phyloP scores from a whole-genome alignment of 176 grass and related monocot genomes.

The Avena eriantha region DNA sequence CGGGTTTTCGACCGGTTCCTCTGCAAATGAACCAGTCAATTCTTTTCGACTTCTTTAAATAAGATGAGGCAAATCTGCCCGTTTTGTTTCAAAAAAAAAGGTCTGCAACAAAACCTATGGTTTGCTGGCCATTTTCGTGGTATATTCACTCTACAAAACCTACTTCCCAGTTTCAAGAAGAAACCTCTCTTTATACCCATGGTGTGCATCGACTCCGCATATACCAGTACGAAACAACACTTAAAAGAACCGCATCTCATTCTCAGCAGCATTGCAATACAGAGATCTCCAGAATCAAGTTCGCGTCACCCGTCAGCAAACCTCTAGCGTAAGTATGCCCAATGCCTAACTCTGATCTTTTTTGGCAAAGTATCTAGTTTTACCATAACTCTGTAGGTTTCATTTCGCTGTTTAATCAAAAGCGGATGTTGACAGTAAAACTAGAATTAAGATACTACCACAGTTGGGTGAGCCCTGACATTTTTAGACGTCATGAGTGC shows the following conservation, averaged over 20 bases:
- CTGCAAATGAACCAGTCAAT: too few relatives aligned
- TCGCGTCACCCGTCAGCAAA: background rate
- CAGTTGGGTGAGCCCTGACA: background rate
- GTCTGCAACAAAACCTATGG: too few relatives aligned
- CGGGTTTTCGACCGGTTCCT: too few relatives aligned
- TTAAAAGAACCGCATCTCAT: background rate
- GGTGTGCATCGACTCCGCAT: too few relatives aligned
- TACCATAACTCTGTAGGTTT: background rate
- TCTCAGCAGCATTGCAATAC: background rate
- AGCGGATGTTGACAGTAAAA: background rate
- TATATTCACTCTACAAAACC: too few relatives aligned
- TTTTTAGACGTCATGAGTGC: background rate
- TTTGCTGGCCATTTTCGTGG: too few relatives aligned
- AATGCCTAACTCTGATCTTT: background rate
- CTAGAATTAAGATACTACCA: background rate
- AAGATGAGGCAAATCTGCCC: too few relatives aligned
- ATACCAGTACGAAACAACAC: background rate
- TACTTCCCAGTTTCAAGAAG: too few relatives aligned
- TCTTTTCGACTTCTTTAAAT: too few relatives aligned
- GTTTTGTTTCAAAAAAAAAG: too few relatives aligned
- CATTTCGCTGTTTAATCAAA: background rate
- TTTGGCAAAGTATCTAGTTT: background rate
- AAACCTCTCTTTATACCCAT: too few relatives aligned
- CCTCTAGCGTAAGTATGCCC: background rate
- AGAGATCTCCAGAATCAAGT: background rate